Percentiles rank a stretch among this genome's conserved stretches.
These are phyloP conservation scores for Syzygium aqueum DNA, from an alignment of 345 rosid species.

Conservation along the genomic window DNA sequence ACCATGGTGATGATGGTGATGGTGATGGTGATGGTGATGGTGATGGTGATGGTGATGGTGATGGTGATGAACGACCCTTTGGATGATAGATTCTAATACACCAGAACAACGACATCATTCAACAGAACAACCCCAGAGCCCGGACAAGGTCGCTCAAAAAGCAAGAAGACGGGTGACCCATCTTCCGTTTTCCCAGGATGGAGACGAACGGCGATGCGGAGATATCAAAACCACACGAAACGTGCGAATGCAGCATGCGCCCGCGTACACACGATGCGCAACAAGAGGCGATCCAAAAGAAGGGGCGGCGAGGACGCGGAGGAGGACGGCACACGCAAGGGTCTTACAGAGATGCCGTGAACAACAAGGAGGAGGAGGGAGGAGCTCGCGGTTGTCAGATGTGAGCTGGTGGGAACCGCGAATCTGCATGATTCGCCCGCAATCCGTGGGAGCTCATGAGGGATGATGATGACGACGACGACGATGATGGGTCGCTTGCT, in stretches of 20 bases:
- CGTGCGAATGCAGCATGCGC: background rate
- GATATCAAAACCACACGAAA: background rate
- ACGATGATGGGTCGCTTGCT: background rate
- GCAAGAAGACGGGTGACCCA: background rate
- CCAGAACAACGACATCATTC: background rate
- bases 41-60: too few species aligned
- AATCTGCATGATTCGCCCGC: background rate
- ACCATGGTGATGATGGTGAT: too few species aligned
- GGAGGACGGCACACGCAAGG: background rate
- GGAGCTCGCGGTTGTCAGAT: background rate
- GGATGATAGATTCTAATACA: background rate
- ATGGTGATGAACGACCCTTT: background rate
- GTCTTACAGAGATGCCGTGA: background rate
- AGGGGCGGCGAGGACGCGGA: background rate
- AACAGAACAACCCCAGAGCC: background rate
- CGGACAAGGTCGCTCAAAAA: background rate
- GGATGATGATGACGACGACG: background rate
- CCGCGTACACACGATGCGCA: background rate
- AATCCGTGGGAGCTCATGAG: background rate
- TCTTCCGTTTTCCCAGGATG: background rate
- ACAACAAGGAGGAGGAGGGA: background rate
- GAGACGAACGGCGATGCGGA: background rate
- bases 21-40: too few species aligned
- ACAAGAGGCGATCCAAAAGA: background rate
- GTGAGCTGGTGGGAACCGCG: background rate